Percentiles rank a stretch among this genome's conserved stretches.
phyloP scores from a whole-genome alignment of 2,329 filamentous ascomycete species.

The Clarireedia hainanense region DNA sequence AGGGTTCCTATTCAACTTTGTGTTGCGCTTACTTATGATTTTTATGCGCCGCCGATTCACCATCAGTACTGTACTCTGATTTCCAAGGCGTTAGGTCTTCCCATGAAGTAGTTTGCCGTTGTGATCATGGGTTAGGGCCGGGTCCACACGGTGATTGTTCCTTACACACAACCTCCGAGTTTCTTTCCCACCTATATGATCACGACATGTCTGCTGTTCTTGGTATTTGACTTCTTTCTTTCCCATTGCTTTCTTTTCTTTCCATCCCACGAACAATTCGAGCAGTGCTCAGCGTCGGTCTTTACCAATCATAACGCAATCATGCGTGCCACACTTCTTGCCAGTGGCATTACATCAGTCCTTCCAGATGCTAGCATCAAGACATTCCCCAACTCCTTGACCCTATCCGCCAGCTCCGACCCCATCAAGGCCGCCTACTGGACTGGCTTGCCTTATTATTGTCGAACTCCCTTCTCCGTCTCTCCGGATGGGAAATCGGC shows the following conservation, averaged over 20 bases:
- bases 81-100: too few species aligned
- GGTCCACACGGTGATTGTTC: neutral
- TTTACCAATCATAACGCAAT: conserved; percentile 7
- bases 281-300: neutral
- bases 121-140: neutral
- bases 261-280: neutral
- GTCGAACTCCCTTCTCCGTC: conserved; percentile 53
- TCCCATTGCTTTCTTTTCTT: neutral
- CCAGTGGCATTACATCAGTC: conserved; percentile 14
- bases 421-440: conserved; percentile 53
- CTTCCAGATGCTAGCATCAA: conserved; percentile 18
- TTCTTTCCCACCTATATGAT: neutral
- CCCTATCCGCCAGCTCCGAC: conserved; percentile 44
- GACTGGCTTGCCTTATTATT: conserved; percentile 53
- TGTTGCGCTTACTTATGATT: too few species aligned
- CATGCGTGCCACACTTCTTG: conserved; percentile 20
- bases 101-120: neutral
- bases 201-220: neutral
- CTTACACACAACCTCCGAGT: neutral
- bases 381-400: conserved; percentile 36
- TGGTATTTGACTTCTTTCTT: neutral
- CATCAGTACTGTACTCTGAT: too few species aligned
- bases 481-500: conserved; percentile 52
- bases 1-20: too few species aligned
- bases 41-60: too few species aligned